phyloP scores from a whole-genome alignment of 225 moss, liverwort and hornwort species.

The Lunularia cruciata region DNA sequence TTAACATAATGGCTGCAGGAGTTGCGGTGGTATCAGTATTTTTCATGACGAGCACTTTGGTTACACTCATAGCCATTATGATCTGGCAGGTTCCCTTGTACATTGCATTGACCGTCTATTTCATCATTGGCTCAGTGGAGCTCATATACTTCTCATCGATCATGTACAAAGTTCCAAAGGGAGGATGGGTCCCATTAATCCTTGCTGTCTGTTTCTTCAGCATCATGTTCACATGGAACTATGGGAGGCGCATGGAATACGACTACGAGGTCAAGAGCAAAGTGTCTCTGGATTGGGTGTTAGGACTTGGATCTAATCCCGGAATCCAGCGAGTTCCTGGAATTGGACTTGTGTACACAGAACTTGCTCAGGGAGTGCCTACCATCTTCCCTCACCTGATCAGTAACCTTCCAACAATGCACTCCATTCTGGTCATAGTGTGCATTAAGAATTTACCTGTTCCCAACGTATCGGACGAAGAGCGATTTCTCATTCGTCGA shows the following conservation, averaged over 20 bases:
- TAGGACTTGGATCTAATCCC: slow-evolving; percentile 61
- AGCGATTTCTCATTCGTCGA: slow-evolving; percentile 74
- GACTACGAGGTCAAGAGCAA: slow-evolving; percentile 66
- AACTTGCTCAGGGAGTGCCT: slow-evolving; percentile 84
- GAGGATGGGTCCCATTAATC: slow-evolving; percentile 73
- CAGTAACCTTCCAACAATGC: slow-evolving; percentile 75
- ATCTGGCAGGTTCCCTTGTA: slow-evolving; percentile 61
- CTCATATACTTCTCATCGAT: slow-evolving; percentile 70
- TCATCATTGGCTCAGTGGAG: slow-evolving; percentile 52
- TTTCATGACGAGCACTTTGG: slow-evolving; percentile 62
- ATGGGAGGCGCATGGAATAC: slow-evolving; percentile 69
- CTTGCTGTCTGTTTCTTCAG: slow-evolving; percentile 53
- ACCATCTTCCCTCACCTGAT: slow-evolving; percentile 70
- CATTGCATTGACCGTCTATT: slow-evolving; percentile 42
- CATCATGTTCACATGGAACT: slow-evolving; percentile 80
- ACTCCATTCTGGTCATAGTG: slow-evolving; percentile 69
- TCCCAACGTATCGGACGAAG: slow-evolving; percentile 52
- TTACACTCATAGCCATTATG: slow-evolving; percentile 73
- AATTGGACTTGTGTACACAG: slow-evolving; percentile 81
- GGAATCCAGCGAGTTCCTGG: slow-evolving; percentile 78
- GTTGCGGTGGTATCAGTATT: slow-evolving; percentile 89
- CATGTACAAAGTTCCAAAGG: slow-evolving; percentile 75
- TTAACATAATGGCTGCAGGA: slow-evolving; percentile 44
- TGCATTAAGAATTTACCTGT: slow-evolving; percentile 82
- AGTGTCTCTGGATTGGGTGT: slow-evolving; percentile 73